A percentile compares a stretch with the other conserved stretches of the same genome.
Evolutionary conservation across 352 stramenopile genomes (phyloP).

Genomic region (Globisporangium solare): DNA sequence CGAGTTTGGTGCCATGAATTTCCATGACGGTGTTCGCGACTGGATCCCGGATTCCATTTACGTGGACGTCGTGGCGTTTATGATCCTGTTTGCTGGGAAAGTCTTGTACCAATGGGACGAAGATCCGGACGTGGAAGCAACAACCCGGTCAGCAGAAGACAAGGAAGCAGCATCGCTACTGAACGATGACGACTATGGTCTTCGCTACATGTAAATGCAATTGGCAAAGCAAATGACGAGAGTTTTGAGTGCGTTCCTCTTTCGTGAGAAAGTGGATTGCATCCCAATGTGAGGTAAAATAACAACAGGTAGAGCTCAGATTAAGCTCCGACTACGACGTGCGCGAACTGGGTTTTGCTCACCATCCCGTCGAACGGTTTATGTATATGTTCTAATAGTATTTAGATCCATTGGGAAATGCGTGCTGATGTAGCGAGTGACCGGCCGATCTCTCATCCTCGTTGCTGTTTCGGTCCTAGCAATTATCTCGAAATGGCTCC

Average conservation of each 20-base stretch:
- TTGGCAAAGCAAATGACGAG: neutral
- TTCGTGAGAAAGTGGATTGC: neutral
- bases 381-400: constrained; percentile 7
- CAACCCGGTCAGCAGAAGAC: constrained; percentile 76
- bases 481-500: neutral
- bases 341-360: constrained; percentile 1
- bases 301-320: neutral
- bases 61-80: constrained; percentile 67
- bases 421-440: neutral
- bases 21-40: constrained; percentile 48
- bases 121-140: constrained; percentile 73
- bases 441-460: neutral
- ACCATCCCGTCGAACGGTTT: neutral
- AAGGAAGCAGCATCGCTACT: constrained; percentile 80
- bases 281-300: neutral
- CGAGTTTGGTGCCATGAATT: constrained; percentile 55
- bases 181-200: constrained; percentile 62
- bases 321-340: neutral
- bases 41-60: constrained; percentile 73
- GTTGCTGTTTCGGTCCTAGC: constrained; percentile 1
- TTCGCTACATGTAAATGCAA: constrained; percentile 59
- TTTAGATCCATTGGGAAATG: constrained; percentile 6
- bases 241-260: neutral
- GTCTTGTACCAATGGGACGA: constrained; percentile 79
- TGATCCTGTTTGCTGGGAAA: constrained; percentile 62